phyloP scores from a whole-genome alignment of 495 filamentous ascomycete genomes.

The Xylaria curta region DNA sequence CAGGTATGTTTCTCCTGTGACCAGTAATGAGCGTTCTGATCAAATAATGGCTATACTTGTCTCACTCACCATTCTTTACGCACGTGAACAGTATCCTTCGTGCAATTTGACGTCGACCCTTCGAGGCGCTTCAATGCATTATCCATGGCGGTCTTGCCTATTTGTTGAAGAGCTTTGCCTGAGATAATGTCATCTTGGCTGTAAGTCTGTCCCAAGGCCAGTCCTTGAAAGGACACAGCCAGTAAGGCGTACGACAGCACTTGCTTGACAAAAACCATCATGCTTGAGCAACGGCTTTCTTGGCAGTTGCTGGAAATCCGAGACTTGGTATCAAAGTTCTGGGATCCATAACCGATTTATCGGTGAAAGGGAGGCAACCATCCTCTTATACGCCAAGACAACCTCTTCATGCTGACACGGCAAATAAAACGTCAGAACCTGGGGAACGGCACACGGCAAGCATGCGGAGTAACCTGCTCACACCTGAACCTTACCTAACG shows the following conservation, averaged over 20 bases:
- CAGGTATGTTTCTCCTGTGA: conserved; percentile 48
- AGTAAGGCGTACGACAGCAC: conserved; percentile 31
- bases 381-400: conserved; percentile 33
- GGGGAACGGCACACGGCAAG: conserved; percentile 18
- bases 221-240: conserved; percentile 36
- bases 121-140: conserved; percentile 43
- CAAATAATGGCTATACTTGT: neutral
- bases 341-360: neutral
- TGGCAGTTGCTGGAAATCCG: neutral
- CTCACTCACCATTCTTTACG: conserved; percentile 52
- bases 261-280: conserved; percentile 36
- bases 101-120: conserved; percentile 45
- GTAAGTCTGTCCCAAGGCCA: conserved; percentile 35
- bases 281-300: neutral
- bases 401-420: conserved; percentile 30
- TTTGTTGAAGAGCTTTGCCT: conserved; percentile 43
- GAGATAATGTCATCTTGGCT: conserved; percentile 48
- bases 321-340: neutral
- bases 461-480: conserved; percentile 5
- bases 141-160: conserved; percentile 44
- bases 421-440: conserved; percentile 37
- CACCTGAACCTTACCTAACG: conserved; percentile 13
- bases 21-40: conserved; percentile 14
- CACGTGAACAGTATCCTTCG: conserved; percentile 49
- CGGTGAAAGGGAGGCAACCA: neutral